phyloP scores from a whole-genome alignment of 495 filamentous ascomycete species.

The Aspergillus cristatus region DNA sequence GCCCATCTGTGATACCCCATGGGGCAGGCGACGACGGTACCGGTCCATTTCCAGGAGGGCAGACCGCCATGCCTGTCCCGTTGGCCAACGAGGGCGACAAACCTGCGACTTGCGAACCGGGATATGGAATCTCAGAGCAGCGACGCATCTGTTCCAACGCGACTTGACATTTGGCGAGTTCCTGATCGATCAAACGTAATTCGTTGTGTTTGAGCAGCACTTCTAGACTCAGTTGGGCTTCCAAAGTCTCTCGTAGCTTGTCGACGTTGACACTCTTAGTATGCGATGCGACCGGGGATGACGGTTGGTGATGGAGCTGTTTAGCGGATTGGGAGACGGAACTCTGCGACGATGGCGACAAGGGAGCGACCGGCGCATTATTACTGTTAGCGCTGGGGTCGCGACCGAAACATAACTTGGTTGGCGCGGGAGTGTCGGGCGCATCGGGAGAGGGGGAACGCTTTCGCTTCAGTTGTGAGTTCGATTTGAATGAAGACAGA shows the following conservation, averaged over 20 bases:
- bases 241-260: conserved; percentile 59
- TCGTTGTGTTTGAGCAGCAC: conserved; percentile 92
- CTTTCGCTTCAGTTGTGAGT: conserved; percentile 44
- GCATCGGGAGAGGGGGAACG: conserved; percentile 31
- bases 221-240: conserved; percentile 81
- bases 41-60: conserved; percentile 45
- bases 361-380: conserved; percentile 2
- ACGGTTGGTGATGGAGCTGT: too few relatives aligned
- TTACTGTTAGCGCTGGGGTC: conserved; percentile 7
- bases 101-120: conserved; percentile 53
- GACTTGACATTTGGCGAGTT: conserved; percentile 90
- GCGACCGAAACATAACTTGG: conserved; percentile 24
- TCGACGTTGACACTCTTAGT: conserved; percentile 20
- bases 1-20: conserved; percentile 83
- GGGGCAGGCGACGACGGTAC: conserved; percentile 61
- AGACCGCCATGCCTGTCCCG: conserved; percentile 60
- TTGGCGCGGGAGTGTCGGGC: conserved; percentile 23
- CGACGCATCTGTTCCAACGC: conserved; percentile 92
- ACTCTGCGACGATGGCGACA: conserved; percentile 5
- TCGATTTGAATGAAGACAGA: conserved; percentile 12
- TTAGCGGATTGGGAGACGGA: too few relatives aligned
- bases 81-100: conserved; percentile 54
- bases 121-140: conserved; percentile 83
- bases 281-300: conserved; percentile 2
- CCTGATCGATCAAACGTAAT: conserved; percentile 87